phyloP scores from a whole-genome alignment of 2,329 filamentous ascomycete species.

The Trichoderma brevicompactum region DNA sequence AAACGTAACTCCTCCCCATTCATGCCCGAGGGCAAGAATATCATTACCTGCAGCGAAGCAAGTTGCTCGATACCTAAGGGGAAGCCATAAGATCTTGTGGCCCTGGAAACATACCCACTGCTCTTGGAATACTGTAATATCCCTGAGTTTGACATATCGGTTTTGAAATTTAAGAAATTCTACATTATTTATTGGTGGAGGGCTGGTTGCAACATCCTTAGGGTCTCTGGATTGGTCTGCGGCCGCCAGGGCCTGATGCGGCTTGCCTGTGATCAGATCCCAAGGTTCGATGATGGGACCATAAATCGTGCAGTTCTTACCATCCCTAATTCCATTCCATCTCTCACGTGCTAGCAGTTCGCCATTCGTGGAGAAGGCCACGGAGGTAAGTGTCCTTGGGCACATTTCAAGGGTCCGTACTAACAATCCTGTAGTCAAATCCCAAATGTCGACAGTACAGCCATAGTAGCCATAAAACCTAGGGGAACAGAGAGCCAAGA shows the following conservation, averaged over 20 bases:
- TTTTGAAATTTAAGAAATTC: neutral
- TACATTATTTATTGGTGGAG: neutral
- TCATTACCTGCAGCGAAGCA: too few relatives aligned
- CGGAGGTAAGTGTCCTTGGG: accelerated
- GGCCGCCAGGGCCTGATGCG: neutral
- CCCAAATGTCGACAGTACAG: neutral
- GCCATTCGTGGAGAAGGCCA: neutral
- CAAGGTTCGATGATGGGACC: neutral
- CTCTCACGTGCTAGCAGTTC: neutral
- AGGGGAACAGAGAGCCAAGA: too few relatives aligned
- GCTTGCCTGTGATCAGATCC: neutral
- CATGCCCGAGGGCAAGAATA: too few relatives aligned
- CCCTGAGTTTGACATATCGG: neutral
- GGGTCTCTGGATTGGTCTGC: accelerated
- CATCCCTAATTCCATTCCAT: neutral
- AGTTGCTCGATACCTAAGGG: too few relatives aligned
- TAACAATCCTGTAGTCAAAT: neutral
- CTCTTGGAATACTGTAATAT: neutral
- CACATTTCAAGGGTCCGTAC: neutral
- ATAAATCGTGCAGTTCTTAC: neutral
- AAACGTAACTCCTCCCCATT: too few relatives aligned
- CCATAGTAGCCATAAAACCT: too few relatives aligned
- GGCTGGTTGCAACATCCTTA: neutral
- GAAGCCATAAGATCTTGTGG: too few relatives aligned
- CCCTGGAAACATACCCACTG: too few relatives aligned